Conservation (phyloP, 768 basidiomycete genomes). For the Obba rivulosa region DNA sequence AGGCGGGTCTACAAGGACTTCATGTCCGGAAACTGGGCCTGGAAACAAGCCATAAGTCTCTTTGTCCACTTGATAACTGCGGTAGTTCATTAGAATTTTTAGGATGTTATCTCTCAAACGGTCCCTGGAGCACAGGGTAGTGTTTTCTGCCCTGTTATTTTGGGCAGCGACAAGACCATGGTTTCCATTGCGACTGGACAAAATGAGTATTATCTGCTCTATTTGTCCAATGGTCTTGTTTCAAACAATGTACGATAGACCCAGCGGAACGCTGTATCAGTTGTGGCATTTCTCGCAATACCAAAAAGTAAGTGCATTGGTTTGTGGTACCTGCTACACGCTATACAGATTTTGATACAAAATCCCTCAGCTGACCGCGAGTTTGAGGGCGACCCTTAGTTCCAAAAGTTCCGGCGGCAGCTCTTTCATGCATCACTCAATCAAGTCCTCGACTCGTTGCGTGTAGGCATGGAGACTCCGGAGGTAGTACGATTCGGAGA, state of each 20-base stretch:
- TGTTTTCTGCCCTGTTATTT: constrained; percentile 17
- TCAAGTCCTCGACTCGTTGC: not conserved
- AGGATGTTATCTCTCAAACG: not conserved
- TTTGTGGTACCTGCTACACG: not conserved
- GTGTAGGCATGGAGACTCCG: constrained; percentile 5
- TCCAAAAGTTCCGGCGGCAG: not conserved
- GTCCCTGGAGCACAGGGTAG: constrained; percentile 3
- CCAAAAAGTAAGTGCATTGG: constrained; percentile 22
- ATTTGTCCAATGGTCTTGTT: constrained; percentile 17
- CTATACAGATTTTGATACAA: not conserved
- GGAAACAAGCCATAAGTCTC: constrained; percentile 20
- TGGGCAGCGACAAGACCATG: constrained; percentile 22
- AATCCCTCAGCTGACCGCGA: not conserved
- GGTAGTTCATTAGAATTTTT: not conserved
- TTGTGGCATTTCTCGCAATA: constrained; percentile 22
- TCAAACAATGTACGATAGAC: constrained; percentile 16
- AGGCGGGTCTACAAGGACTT: constrained; percentile 9
- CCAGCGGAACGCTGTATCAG: constrained; percentile 9
- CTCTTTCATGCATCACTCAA: not conserved
- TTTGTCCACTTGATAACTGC: not conserved
- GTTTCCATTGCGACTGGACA: constrained; percentile 20
- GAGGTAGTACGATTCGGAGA: constrained; percentile 17
- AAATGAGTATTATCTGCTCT: constrained; percentile 23
- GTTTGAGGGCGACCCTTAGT: not conserved
- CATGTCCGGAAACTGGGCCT: constrained; percentile 25